Evolutionary conservation across 2,329 filamentous ascomycete genomes (phyloP), one percentile per base, ranked within the genome.

Genomic region (Catunica adiposa): DNA sequence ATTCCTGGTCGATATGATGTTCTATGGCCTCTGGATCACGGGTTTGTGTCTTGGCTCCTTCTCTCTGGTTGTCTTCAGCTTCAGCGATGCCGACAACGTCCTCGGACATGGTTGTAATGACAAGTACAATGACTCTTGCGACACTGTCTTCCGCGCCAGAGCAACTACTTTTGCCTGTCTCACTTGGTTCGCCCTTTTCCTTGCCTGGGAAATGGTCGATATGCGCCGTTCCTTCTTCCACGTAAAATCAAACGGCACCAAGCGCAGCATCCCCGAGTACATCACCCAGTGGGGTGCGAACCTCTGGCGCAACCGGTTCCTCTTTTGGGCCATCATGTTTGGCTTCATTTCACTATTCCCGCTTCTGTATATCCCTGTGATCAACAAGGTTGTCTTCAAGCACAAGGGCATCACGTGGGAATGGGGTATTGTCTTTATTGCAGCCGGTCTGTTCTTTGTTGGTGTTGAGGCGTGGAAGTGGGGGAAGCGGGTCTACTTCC

Each of bases 131-230:
- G 63, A 69, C 0, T 64, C 66, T 4, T 86, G 83, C 64, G 74
- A 80, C 26, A 73, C 73, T 0, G 80, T 86, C 5, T 86, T 83
- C 73, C 79, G 80, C 17, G 84, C 83, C 0, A 79, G 84, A 14
- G 82, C 82, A 0, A 86, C 84, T 0, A 83, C 80, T 3, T 88
- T 88, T 63, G 82, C 81, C 31, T 84, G 78, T 61, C 73, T 88
- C 54, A 88, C 83, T 0, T 88, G 84, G 83, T 83, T 83, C 61
- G 82, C 83, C 0, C 74, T 88, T 17, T 85, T 88, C 70, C 72
- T 86, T 3, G 84, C 85, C 0, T 89, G 84, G 84, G 83, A 89
- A 66, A 83, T 86, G 76, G 74, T 86, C 58, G 75, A 85, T 62
- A 76, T 83, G 68, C 80, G 84, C 22, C 78, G 82, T 46, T 82